Conservation (phyloP, 2,329 filamentous ascomycete genomes). For the Dactylonectria estremocensis region DNA sequence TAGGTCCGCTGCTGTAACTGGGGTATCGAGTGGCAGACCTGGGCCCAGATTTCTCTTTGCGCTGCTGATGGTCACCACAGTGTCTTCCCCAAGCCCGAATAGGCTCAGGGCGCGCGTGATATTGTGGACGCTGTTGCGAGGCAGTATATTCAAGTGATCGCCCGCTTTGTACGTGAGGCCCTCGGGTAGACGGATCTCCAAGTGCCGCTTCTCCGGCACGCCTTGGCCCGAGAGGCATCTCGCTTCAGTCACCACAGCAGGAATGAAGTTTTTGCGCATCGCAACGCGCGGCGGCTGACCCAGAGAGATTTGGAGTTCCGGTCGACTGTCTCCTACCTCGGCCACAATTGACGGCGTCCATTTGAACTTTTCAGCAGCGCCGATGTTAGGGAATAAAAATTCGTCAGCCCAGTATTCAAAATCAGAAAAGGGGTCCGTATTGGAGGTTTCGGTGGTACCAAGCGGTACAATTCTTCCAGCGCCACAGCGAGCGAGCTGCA, state of each 20-base stretch:
- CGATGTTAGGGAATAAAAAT: conserved; percentile 51
- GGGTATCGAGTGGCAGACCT: too few species aligned
- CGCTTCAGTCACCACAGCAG: conserved; percentile 22
- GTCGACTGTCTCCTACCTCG: conserved; percentile 14
- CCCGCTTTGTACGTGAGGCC: conserved; percentile 77
- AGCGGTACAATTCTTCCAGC: conserved; percentile 55
- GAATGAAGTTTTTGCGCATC: neutral
- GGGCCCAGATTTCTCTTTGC: too few species aligned
- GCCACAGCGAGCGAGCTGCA: conserved; percentile 58
- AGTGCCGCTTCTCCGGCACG: conserved; percentile 67
- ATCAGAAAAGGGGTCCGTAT: conserved; percentile 76
- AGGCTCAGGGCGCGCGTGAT: too few species aligned
- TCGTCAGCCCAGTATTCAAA: conserved; percentile 78
- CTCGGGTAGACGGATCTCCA: conserved; percentile 77
- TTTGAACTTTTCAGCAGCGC: conserved; percentile 65
- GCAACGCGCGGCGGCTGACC: too few species aligned
- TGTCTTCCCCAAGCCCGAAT: too few species aligned
- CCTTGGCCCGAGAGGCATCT: neutral
- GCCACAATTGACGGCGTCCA: too few species aligned
- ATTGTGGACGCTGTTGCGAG: too few species aligned
- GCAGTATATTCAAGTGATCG: too few species aligned
- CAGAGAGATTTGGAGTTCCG: neutral
- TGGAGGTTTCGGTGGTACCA: conserved; percentile 72
- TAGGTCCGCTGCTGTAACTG: too few species aligned
- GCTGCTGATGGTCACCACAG: too few species aligned